Evolutionary conservation across 2,329 filamentous ascomycete genomes (phyloP).

Genomic region (Monosporascus sp.): DNA sequence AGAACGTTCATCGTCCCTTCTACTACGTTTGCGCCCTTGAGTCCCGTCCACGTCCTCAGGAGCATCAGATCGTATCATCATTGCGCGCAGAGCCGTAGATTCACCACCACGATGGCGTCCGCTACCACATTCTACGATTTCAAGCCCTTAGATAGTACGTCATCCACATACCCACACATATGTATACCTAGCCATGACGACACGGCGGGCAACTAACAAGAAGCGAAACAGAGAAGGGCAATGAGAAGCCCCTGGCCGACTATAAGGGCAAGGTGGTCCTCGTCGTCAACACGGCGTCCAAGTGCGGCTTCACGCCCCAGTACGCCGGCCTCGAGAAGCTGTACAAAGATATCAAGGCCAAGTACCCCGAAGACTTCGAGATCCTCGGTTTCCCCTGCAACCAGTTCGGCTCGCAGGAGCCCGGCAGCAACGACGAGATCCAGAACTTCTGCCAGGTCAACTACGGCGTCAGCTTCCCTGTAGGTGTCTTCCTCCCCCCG

Average conservation of each 20-base stretch:
- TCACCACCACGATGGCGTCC: constrained; percentile 51
- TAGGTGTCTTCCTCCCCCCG: neutral
- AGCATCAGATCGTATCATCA: neutral
- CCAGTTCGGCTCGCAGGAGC: constrained; percentile 91
- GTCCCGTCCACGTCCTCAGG: neutral
- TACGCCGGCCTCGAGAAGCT: constrained; percentile 86
- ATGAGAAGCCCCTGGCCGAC: constrained; percentile 61
- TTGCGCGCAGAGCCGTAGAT: neutral
- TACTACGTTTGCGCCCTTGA: neutral
- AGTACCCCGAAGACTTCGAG: constrained; percentile 70
- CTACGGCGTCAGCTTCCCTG: constrained; percentile 86
- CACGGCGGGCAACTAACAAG: neutral
- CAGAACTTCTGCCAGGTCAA: constrained; percentile 85
- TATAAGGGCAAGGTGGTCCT: constrained; percentile 92
- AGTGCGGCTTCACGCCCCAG: constrained; percentile 98
- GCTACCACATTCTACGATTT: constrained; percentile 77
- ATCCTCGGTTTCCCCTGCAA: constrained; percentile 98
- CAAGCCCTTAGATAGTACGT: constrained; percentile 73
- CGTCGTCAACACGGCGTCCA: constrained; percentile 95
- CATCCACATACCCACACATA: neutral
- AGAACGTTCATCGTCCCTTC: neutral
- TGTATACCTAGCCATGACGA: neutral
- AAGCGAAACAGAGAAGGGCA: constrained; percentile 59
- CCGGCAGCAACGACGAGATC: constrained; percentile 74
- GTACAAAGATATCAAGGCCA: constrained; percentile 69